A percentile compares a stretch with the other conserved stretches of the same genome.
Conservation (phyloP, 1,284 basidiomycete genomes). For the Papiliotrema laurentii region DNA sequence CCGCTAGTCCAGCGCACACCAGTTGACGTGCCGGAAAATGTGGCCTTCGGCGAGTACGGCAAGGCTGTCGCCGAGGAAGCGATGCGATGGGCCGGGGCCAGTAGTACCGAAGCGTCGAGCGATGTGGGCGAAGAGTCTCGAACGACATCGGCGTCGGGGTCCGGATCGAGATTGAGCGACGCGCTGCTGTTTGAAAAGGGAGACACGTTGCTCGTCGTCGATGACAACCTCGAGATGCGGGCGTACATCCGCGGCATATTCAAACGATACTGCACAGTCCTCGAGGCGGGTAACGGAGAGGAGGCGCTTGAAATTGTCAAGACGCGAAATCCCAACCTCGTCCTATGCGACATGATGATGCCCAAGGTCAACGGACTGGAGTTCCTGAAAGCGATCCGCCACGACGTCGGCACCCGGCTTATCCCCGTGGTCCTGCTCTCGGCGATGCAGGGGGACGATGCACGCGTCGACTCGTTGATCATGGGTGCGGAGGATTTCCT, state of each 20-base stretch:
- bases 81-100: slow-evolving; percentile 25
- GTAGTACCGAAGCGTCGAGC: slow-evolving; percentile 16
- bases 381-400: slow-evolving; percentile 24
- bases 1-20: slow-evolving; percentile 10
- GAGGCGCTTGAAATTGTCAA: slow-evolving; percentile 40
- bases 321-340: slow-evolving; percentile 24
- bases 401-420: slow-evolving; percentile 14
- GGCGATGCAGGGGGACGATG: slow-evolving; percentile 30
- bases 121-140: slow-evolving; percentile 12
- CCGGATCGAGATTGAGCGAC: slow-evolving; percentile 14
- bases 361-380: slow-evolving; percentile 36
- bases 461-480: slow-evolving; percentile 37
- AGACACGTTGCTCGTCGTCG: slow-evolving; percentile 34
- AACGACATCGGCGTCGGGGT: neutral
- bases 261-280: slow-evolving; percentile 40
- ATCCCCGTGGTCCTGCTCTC: slow-evolving; percentile 34
- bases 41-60: slow-evolving; percentile 25
- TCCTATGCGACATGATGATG: slow-evolving; percentile 44
- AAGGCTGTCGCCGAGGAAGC: slow-evolving; percentile 36
- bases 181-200: slow-evolving; percentile 26
- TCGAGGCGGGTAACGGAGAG: slow-evolving; percentile 44
- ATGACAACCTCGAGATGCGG: slow-evolving; percentile 40
- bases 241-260: slow-evolving; percentile 39
- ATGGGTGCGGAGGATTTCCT: slow-evolving; percentile 50
- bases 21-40: neutral